Evolutionary conservation across 768 basidiomycete species (phyloP), one percentile per base, ranked within the genome.

Genomic region (Krasilnikovozyma curviuscula): DNA sequence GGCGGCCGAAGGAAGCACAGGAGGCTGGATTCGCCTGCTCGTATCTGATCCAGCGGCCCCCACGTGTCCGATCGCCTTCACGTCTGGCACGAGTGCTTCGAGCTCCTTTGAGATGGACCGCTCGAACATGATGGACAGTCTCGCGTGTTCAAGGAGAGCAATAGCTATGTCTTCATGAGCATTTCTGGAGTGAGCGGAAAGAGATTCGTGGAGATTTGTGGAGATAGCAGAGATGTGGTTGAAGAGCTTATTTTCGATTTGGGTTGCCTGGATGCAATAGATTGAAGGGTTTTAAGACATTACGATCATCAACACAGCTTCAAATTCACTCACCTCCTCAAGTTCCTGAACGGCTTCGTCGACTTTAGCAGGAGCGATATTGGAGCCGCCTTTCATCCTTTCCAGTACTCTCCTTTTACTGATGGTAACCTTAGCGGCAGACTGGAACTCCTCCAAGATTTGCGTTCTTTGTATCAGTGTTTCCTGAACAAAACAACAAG

Each of bases 141-240:
- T 79, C 16, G 83, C 83, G 64, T 97, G 86, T 63, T 95, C 86
- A 39, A 97, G 76, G 45, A 97, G 68, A 0, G 88, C 82, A 19
- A 81, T 72, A 16, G 83, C 83, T 45, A 95, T 73, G 62, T 98
- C 93, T 48, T 89, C 83, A 46, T 91, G 82, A 25, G 88, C 82
- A 54, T 81, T 74, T 40, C 76, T 74, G 50, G 81, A 83, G 64
- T 98, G 86, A 1, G 75, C 75, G 31, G 79, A 74, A 25, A 98
- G 72, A 2, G 89, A 80, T 41, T 74, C 75, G 57, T 93, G 88
- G 16, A 98, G 70, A 57, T 95, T 89, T 56, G 83, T 78, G 1
- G 91, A 95, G 47, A 98, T 95, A 38, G 85, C 85, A 43, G 84
- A 73, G 3, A 89, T 80, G n/a, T 85, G 78, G 43, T 74, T 75